Conservation (phyloP, 2,329 filamentous ascomycete species). For the Colletotrichum limetticola region DNA sequence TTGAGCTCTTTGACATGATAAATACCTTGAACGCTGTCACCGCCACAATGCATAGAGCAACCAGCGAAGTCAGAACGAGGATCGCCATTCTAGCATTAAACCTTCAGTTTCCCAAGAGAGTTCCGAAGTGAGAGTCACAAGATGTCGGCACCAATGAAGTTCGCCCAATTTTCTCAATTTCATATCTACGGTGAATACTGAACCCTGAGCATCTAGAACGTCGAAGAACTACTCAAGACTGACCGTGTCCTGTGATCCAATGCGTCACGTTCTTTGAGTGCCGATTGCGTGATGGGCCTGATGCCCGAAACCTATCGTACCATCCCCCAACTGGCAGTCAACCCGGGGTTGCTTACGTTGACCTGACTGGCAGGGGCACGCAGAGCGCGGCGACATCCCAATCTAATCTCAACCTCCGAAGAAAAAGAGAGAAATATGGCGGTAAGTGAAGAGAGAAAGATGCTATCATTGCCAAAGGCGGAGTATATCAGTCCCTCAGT, state of each 20-base stretch:
- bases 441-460: neutral
- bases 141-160: too few species aligned
- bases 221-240: neutral
- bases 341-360: neutral
- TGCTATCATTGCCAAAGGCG: neutral
- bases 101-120: too few species aligned
- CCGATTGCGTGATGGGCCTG: constrained; percentile 8
- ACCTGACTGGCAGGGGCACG: neutral
- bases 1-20: neutral
- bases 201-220: neutral
- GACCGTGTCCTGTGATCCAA: neutral
- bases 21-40: neutral
- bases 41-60: neutral
- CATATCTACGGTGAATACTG: neutral
- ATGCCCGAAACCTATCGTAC: neutral
- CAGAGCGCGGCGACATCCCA: neutral
- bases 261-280: neutral
- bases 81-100: neutral
- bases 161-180: neutral
- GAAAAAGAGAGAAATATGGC: neutral
- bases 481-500: neutral
- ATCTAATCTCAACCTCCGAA: neutral
- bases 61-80: neutral
- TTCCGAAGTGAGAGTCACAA: too few species aligned
- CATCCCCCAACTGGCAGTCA: neutral